These are phyloP conservation scores for Curvularia hawaiiensis DNA, from an alignment of 2,329 filamentous ascomycete genomes.

Conservation along the genomic window DNA sequence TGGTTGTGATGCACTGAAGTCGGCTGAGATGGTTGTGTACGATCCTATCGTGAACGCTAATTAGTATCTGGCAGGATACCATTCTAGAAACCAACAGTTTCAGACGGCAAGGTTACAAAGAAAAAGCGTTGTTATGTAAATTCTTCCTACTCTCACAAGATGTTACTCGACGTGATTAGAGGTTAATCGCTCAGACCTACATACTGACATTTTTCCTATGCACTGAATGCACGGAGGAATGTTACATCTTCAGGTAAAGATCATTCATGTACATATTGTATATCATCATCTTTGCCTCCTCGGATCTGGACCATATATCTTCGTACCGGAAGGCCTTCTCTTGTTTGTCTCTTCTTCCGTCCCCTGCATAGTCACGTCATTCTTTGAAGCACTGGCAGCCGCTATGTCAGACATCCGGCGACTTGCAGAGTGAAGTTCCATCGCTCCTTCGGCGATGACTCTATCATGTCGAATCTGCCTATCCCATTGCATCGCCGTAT, in stretches of 20 bases:
- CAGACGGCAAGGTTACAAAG: too few relatives aligned
- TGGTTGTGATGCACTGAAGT: too few relatives aligned
- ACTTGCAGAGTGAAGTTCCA: neutral
- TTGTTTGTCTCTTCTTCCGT: neutral
- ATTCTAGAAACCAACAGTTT: too few relatives aligned
- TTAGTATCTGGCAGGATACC: too few relatives aligned
- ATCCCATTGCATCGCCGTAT: neutral
- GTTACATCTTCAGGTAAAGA: neutral
- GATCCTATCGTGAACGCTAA: too few relatives aligned
- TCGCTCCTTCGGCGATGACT: neutral
- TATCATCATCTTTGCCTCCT: neutral
- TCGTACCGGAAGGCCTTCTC: neutral
- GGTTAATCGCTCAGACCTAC: too few relatives aligned
- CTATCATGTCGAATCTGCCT: neutral
- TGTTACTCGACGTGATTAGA: too few relatives aligned
- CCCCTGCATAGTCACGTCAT: neutral
- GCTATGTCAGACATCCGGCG: neutral
- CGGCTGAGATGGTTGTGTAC: too few relatives aligned
- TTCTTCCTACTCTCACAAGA: too few relatives aligned
- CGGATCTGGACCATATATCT: slow-evolving; percentile 5
- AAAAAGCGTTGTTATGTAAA: too few relatives aligned
- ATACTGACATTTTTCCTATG: neutral
- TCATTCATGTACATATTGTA: neutral
- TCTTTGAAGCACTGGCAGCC: neutral
- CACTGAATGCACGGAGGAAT: neutral